Evolutionary conservation across 75 land plant species (phyloP).

Genomic region (Cunninghamia lanceolata): DNA sequence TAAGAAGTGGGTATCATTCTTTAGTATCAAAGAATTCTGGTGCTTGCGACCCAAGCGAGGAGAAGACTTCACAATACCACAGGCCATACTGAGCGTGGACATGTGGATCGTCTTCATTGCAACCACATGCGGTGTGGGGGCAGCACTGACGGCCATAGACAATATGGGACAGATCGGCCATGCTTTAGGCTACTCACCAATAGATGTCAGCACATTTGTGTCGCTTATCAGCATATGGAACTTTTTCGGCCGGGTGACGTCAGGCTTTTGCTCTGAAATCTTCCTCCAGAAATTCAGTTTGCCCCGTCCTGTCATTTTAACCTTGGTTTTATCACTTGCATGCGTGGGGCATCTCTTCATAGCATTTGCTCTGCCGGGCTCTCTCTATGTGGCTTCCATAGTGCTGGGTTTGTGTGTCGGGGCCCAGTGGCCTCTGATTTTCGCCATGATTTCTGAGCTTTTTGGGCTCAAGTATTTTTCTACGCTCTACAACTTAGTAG

Average conservation of each 20-base stretch:
- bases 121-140: constrained; percentile 53
- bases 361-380: constrained; percentile 33
- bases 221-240: constrained; percentile 79
- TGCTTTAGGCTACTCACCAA: constrained; percentile 43
- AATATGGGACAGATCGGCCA: constrained; percentile 70
- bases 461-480: no score
- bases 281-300: constrained; percentile 25
- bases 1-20: not conserved
- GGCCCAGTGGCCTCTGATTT: constrained; percentile 49
- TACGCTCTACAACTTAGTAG: no score
- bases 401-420: constrained; percentile 67
- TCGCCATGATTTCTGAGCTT: constrained; percentile 62
- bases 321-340: constrained; percentile 35
- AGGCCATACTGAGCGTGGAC: constrained; percentile 61
- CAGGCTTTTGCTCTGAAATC: constrained; percentile 56
- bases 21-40: not conserved
- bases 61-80: constrained; percentile 59
- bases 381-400: constrained; percentile 53
- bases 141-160: constrained; percentile 63
- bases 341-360: constrained; percentile 54
- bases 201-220: constrained; percentile 50
- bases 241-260: constrained; percentile 51
- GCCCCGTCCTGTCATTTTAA: constrained; percentile 45
- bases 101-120: constrained; percentile 51
- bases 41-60: constrained; percentile 38